phyloP scores from a whole-genome alignment of 306 rosid genomes.

The Dicorynia guianensis region DNA sequence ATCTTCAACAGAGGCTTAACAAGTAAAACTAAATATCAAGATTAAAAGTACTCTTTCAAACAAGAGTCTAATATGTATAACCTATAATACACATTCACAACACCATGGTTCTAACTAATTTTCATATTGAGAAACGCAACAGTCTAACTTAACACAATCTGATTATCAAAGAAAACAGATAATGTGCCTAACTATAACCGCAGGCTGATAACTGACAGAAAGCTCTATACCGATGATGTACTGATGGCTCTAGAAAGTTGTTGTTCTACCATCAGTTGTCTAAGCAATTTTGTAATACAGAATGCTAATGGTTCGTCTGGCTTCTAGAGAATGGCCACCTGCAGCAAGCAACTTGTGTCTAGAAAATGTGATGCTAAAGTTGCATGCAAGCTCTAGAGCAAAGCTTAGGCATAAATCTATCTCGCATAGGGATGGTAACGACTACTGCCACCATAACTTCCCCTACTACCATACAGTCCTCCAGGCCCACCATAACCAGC shows the following conservation, averaged over 20 bases:
- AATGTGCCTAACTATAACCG: conserved; percentile 45
- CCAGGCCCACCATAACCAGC: conserved; percentile 60
- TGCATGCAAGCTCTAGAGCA: conserved; percentile 61
- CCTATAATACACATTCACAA: conserved; percentile 58
- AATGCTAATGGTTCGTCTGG: conserved; percentile 60
- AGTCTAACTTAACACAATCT: conserved; percentile 52
- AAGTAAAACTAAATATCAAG: conserved; percentile 47
- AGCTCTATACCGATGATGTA: conserved; percentile 54
- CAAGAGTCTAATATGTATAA: conserved; percentile 39
- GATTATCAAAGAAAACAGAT: conserved; percentile 37
- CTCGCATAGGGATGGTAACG: conserved; percentile 67
- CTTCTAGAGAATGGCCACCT: conserved; percentile 63
- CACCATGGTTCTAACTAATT: conserved; percentile 45
- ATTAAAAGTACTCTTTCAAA: conserved; percentile 40
- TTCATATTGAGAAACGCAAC: conserved; percentile 40
- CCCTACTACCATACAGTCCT: conserved; percentile 59
- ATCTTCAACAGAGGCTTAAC: conserved; percentile 46
- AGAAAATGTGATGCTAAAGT: conserved; percentile 49
- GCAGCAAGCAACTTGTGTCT: conserved; percentile 59
- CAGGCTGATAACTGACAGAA: conserved; percentile 43
- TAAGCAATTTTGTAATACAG: conserved; percentile 45
- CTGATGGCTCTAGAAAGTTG: conserved; percentile 56
- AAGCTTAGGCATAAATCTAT: conserved; percentile 62
- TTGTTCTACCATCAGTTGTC: conserved; percentile 58
- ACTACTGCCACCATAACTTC: conserved; percentile 62